A percentile compares a stretch with the other conserved stretches of the same genome.
Conservation (phyloP, 2,329 filamentous ascomycete genomes). For the Ophiostoma ulmi region DNA sequence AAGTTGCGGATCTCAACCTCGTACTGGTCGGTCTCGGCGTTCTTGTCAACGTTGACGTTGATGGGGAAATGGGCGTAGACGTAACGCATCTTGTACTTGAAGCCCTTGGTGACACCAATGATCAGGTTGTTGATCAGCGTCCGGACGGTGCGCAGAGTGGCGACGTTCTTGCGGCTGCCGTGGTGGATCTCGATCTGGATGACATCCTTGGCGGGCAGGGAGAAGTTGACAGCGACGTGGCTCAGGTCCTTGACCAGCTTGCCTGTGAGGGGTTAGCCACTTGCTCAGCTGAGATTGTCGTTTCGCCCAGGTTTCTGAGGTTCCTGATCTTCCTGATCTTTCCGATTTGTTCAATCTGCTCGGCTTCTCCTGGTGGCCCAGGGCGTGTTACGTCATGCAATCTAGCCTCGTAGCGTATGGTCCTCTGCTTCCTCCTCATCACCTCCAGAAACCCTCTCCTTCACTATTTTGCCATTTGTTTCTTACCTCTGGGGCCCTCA, state of each 20-base stretch:
- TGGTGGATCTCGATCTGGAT: constrained; percentile 99
- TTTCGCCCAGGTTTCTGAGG: background rate
- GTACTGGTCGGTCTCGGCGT: constrained; percentile 76
- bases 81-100: constrained; percentile 99
- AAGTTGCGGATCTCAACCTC: constrained; percentile 99
- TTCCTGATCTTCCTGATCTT: background rate
- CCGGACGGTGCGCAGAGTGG: constrained; percentile 95
- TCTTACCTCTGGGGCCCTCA: constrained; percentile 85
- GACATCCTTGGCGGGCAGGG: constrained; percentile 73
- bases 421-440: background rate
- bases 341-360: background rate
- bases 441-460: background rate
- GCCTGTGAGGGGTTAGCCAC: constrained; percentile 47
- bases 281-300: background rate
- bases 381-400: background rate
- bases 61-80: constrained; percentile 99
- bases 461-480: background rate
- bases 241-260: constrained; percentile 96
- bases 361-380: background rate
- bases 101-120: constrained; percentile 96
- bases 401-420: background rate
- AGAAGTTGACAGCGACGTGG: constrained; percentile 95
- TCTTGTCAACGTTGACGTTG: constrained; percentile 99
- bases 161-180: constrained; percentile 94
- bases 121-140: constrained; percentile 99